A percentile compares a stretch with the other conserved stretches of the same genome.
Evolutionary conservation across 2,329 filamentous ascomycete species (phyloP).

Genomic region (Aspergillus terreus): DNA sequence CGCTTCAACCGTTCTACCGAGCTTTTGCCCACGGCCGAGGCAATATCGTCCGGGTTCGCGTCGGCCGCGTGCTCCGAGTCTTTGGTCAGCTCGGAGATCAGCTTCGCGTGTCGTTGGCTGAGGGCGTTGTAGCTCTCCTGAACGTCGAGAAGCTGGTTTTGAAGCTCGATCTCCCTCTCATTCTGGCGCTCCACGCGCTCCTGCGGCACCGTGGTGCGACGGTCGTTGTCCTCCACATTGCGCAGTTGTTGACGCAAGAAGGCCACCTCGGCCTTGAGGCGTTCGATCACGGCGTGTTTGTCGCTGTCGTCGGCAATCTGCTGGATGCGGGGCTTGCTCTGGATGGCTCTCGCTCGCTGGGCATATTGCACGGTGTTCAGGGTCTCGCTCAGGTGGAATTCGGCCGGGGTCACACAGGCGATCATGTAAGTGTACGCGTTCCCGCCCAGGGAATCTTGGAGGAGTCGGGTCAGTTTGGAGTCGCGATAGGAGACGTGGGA

Average conservation of each 20-base stretch:
- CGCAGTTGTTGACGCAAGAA: conserved; percentile 93
- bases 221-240: conserved; percentile 67
- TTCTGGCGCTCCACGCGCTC: conserved; percentile 75
- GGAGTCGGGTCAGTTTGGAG: conserved; percentile 88
- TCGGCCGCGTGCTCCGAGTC: conserved; percentile 60
- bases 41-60: conserved; percentile 38
- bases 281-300: conserved; percentile 89
- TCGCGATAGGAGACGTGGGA: conserved; percentile 96
- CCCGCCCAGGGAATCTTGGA: conserved; percentile 94
- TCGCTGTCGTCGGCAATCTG: conserved; percentile 84
- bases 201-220: conserved; percentile 53
- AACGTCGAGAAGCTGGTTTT: conserved; percentile 86
- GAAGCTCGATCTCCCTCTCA: conserved; percentile 82
- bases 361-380: conserved; percentile 97
- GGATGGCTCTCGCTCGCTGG: conserved; percentile 90
- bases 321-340: conserved; percentile 96
- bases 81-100: conserved; percentile 89
- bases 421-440: conserved; percentile 99
- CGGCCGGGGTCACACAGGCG: conserved; percentile 92
- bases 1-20: conserved; percentile 86
- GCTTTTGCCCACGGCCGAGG: conserved; percentile 65
- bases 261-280: conserved; percentile 86
- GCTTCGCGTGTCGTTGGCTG: conserved; percentile 87
- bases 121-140: conserved; percentile 94
- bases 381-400: conserved; percentile 96